A percentile compares a stretch with the other conserved stretches of the same genome.
phyloP scores from a whole-genome alignment of 805 yeast genomes.

The Schwanniomyces sp. region DNA sequence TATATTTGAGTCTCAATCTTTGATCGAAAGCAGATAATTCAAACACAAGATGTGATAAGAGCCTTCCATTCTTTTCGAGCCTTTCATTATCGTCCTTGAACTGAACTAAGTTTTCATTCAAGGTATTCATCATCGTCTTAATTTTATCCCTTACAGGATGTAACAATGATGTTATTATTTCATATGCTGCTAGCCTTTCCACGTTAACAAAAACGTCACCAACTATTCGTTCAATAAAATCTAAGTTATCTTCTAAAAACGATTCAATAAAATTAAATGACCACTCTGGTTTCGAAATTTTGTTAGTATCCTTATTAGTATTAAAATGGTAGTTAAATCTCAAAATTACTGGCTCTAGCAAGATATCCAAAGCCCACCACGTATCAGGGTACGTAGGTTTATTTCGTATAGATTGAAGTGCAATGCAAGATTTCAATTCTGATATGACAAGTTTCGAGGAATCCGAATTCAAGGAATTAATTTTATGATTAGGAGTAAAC shows the following conservation, averaged over 20 bases:
- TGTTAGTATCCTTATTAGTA: conserved; percentile 56
- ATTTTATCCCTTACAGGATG: conserved; percentile 49
- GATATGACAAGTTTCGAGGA: conserved; percentile 2
- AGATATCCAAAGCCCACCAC: conserved; percentile 51
- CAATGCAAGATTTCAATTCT: conserved; percentile 16
- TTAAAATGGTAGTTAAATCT: conserved; percentile 65
- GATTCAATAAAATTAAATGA: conserved; percentile 51
- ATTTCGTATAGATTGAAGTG: conserved; percentile 30
- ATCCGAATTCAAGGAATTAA: background rate
- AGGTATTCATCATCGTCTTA: conserved; percentile 15
- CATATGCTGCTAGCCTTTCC: conserved; percentile 31
- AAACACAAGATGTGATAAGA: conserved; percentile 57
- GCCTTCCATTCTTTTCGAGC: conserved; percentile 41
- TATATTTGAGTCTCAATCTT: conserved; percentile 42
- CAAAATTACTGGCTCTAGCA: conserved; percentile 45
- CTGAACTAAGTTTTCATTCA: conserved; percentile 23
- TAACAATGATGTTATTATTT: conserved; percentile 46
- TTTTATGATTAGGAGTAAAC: conserved; percentile 17
- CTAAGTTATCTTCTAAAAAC: conserved; percentile 40
- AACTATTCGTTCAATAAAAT: conserved; percentile 40
- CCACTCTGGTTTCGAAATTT: conserved; percentile 73
- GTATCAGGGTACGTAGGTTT: conserved; percentile 32
- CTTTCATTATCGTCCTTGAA: conserved; percentile 13
- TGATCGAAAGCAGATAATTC: conserved; percentile 62
- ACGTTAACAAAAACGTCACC: conserved; percentile 26